These are phyloP conservation scores for Psilocybe azurescens DNA, from an alignment of 768 basidiomycete species.

Conservation along the genomic window DNA sequence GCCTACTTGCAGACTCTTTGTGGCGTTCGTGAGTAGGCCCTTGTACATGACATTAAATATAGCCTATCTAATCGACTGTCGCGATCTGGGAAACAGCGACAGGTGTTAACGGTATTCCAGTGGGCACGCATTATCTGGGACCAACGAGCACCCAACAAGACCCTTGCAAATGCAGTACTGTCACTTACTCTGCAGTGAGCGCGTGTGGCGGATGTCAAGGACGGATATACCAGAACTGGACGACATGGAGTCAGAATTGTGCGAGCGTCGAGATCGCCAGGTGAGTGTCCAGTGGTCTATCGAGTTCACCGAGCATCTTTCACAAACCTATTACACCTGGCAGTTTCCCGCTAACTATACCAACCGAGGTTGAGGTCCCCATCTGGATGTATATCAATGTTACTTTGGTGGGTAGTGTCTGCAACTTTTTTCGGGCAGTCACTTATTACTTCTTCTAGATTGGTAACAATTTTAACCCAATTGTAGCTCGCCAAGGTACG, in stretches of 20 bases:
- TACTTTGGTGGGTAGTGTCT: slow-evolving; percentile 33
- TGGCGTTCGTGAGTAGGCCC: slow-evolving; percentile 23
- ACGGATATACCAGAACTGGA: slow-evolving; percentile 43
- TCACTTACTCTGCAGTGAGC: slow-evolving; percentile 60
- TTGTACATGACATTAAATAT: background rate
- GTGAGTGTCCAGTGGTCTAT: slow-evolving; percentile 26
- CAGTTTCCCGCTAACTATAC: slow-evolving; percentile 53
- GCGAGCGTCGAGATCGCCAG: slow-evolving; percentile 33
- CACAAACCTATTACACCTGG: background rate
- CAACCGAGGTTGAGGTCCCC: slow-evolving; percentile 50
- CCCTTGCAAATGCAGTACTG: slow-evolving; percentile 58
- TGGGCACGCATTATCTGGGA: slow-evolving; percentile 44
- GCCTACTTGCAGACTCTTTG: slow-evolving; percentile 55
- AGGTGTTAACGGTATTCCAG: slow-evolving; percentile 42
- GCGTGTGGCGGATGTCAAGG: slow-evolving; percentile 67
- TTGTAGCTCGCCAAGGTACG: slow-evolving; percentile 34
- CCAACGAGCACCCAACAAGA: slow-evolving; percentile 41
- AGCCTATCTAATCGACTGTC: background rate
- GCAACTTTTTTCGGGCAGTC: slow-evolving; percentile 3
- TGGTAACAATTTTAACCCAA: slow-evolving; percentile 39
- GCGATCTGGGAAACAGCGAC: slow-evolving; percentile 34
- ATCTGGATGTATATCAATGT: slow-evolving; percentile 64
- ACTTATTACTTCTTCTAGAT: slow-evolving; percentile 28
- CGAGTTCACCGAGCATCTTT: background rate
- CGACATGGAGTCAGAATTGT: slow-evolving; percentile 43